Base-by-base conservation (phyloP, 2,329 filamentous ascomycete species). In the Neopestalotiopsis sp. region DNA sequence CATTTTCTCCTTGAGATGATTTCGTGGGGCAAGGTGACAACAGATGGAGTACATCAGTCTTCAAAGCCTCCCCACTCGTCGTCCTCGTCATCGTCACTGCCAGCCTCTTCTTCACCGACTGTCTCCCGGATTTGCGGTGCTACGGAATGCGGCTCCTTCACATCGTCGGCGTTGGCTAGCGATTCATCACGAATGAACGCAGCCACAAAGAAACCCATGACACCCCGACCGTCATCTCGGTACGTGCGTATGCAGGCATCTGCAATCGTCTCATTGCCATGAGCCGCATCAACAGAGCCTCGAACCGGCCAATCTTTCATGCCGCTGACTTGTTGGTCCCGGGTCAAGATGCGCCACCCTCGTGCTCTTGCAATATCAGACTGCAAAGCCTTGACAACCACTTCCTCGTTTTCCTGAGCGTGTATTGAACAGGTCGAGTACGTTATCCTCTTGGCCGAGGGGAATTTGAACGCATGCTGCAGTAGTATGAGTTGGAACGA, bases 121-220 rank as follows among this genome's bases (percentile, higher is more conserved):
- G 78, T 61, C 69, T 84, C 81, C 71, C 81, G 78, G 3, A 84
- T 81, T 64, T 90, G 82, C 71, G 81, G 83, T 0, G 89, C 89
- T 62, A 84, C 82, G 34, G 86, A 66, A 65, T 76, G 76, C n/a
- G 76, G 75, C 1, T 77, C 76, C 6, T 75, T 72, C 10, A 65
- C 72, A 28, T 28, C 24, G 52, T 73, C 74, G 20, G 60, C 72
- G 14, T 60, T 66, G 14, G 61, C 68, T 30, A 67, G 56, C n/a
- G 65, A 49, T 10, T 58, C 73, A 58, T 92, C 88, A 66, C 93
- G 85, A 3, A 94, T 87, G 80, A 99, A 97, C 0, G 88, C 94
- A n/a, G 90, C 94, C 24, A 98, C 93, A 75, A 99, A 99, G 81
- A 99, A 98, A 0, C 96, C 95, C 88, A 98, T 97, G 0, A 95